Evolutionary conservation across 2,329 filamentous ascomycete genomes (phyloP), one percentile per base, ranked within the genome.

Genomic region (Stachybotrys echinatus): DNA sequence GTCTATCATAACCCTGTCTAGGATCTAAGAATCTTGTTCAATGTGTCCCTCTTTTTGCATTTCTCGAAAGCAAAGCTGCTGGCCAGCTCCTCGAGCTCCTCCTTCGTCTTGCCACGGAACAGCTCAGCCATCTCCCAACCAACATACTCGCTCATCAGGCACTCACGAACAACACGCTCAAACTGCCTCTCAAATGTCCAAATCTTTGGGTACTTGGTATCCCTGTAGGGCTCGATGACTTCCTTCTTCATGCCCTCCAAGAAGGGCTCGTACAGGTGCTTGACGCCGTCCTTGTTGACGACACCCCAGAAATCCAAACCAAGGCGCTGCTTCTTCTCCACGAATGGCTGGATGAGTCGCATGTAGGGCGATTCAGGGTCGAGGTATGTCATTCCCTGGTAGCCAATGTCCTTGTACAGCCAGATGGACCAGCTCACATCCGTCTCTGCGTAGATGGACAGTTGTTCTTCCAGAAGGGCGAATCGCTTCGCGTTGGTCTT

Each of bases 341-440:
- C 60, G 48, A 83, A 80, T 0, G 74, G 70, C 18, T 68, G 58
- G 40, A 83, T 72, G 3, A 74, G 71, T 20, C 68, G 67, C 61
- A 80, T 79, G 64, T 78, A 81, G 2, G 68, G 55, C 7, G 69
- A 74, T 12, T 73, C 61, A 0, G 74, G 72, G 31, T 67, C 66
- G 1, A 74, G 66, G 52, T 77, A 74, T 0, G 78, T 66, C 77
- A 82, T 80, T 6, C 77, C 79, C 60, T 81, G 77, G 42, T 76
- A 70, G 0, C 78, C 76, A 38, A 81, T 74, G 51, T 82, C 77
- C 59, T 81, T 82, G 62, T 80, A 81, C 0, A 79, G 62, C 78
- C 79, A 82, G 57, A 85, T 85, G 14, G 68, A 76, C 82, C 81
- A 85, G 43, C 73, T 74, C 62, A 60, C 74, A 1, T 52, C 50